Base-by-base conservation (phyloP, 192 early-diverging fungal species). In the Linnemannia elongata region DNA sequence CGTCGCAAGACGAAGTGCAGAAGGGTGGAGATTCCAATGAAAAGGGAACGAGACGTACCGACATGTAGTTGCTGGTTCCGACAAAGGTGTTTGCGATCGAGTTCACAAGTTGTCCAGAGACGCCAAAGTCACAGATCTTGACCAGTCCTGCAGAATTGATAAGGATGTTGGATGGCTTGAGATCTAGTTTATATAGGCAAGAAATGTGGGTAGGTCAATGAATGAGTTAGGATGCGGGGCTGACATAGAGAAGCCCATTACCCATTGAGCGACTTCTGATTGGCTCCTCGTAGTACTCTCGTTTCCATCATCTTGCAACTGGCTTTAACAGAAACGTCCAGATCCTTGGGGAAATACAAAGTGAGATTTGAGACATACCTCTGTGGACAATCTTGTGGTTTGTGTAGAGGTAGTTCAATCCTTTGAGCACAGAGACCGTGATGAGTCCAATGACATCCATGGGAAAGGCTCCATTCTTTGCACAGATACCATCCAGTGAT, bases 351-450 rank as follows among this genome's bases (percentile, higher is more conserved):
- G 35, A 39, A 70, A 63, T 3, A 63, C n/a, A 33, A 63, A 71
- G 55, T 20, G 1, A 82, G 33, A 49, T 22, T 71, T 30, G 60
- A 75, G 7, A 17, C 24, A 69, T 90, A 96, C 96, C 96, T 92
- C 99, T 90, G 88, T 99, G 99, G 89, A 99, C 96, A 72, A 99
- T 97, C 36, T 95, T 92, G 76, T 98, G 93, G 79, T 95, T 92
- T 54, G 96, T 93, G 88, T 99, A 97, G 17, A 99, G 91, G 87
- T 99, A 96, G 81, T 92, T 95, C 73, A 96, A 86, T 0, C 94
- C 94, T 83, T 95, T 93, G 54, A 96, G 91, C 9, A 96, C 96
- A 39, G 96, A 94, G 80, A 94, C 92, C 0, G 96, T 94, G 71
- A 99, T 96, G 45, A 95, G 93, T 39, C 94, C 96, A 42, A 98